Base-by-base conservation (phyloP, 83 land plant species). In the Picea abies region DNA sequence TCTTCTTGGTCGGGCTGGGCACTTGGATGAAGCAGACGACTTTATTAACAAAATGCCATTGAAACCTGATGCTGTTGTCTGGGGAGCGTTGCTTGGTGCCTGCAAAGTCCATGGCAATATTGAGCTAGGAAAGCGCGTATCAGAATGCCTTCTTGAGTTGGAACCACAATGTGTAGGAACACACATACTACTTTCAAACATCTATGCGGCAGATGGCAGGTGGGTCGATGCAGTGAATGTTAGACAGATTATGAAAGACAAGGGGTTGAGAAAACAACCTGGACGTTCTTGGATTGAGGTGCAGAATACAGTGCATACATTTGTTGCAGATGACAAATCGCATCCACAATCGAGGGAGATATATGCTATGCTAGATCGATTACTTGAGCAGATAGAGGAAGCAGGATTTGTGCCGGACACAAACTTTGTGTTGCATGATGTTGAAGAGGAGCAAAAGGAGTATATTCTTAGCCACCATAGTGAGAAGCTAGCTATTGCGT, bases 251-350 rank as follows among this genome's bases (percentile, higher is more conserved):
- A 89, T 91, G 93, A 81, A 81, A 20, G 14, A 29, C 35, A 89
- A 82, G 61, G 86, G 85, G 8, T 83, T 89, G 8, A 84, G 78
- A 60, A 89, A 91, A 70, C 91, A 89, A 65, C 81, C 89, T 14
- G 93, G 90, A 9, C 82, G 86, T 81, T 88, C 90, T 79, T 91
- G 93, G 93, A 88, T 91, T 79, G 91, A 91, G 22, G 23, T 89
- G 3, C 64, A 82, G 77, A 87, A 82, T 23, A 80, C 3, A 56
- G 86, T 89, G 7, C 84, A 67, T 85, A 88, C 84, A 39, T 91
- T 91, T 63, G 81, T 81, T 17, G 87, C 82, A 20, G 85, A 85
- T 82, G 93, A 91, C 66, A 85, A 62, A 67, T 89, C 89, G 12
- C 91, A 91, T 65, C 17, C 84, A 29, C 73, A 79, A 52, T 84